phyloP scores from a whole-genome alignment of 257 asterid species.

The Solanum acaule region DNA sequence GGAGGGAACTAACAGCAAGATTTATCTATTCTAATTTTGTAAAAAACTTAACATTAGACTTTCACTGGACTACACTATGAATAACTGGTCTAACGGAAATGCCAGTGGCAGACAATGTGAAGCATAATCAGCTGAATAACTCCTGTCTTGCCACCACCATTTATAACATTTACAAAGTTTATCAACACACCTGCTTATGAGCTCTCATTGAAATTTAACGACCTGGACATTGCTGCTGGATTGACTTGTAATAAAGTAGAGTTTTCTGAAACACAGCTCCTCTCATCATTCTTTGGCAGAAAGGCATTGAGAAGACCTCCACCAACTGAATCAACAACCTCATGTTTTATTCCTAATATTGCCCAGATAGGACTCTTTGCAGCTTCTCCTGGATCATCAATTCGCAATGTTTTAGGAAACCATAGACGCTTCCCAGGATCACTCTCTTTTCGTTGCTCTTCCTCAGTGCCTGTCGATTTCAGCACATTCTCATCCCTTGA shows the following conservation, averaged over 20 bases:
- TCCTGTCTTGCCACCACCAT: neutral
- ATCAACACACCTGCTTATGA: slow-evolving; percentile 14
- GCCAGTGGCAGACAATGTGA: neutral
- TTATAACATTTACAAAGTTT: neutral
- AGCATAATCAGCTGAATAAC: neutral
- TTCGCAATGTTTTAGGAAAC: slow-evolving; percentile 71
- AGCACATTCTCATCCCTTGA: slow-evolving; percentile 34
- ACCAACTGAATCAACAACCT: slow-evolving; percentile 24
- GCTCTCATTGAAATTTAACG: slow-evolving; percentile 59
- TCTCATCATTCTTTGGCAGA: slow-evolving; percentile 34
- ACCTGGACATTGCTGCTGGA: slow-evolving; percentile 78
- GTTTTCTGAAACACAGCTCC: slow-evolving; percentile 26
- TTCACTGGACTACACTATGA: neutral
- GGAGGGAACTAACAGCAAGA: neutral
- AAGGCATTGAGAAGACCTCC: slow-evolving; percentile 54
- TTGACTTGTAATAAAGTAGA: slow-evolving; percentile 61
- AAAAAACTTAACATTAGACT: neutral
- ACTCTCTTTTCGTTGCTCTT: slow-evolving; percentile 12
- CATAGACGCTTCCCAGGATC: slow-evolving; percentile 44
- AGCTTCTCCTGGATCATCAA: slow-evolving; percentile 62
- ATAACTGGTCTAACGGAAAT: neutral
- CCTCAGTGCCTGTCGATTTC: neutral
- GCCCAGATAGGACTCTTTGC: slow-evolving; percentile 82
- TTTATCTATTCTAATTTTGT: neutral
- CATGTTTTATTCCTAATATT: slow-evolving; percentile 51